Percentiles rank a stretch among this genome's conserved stretches.
These are phyloP conservation scores for Pluteus cervinus DNA, from an alignment of 768 basidiomycete species.

Conservation along the genomic window DNA sequence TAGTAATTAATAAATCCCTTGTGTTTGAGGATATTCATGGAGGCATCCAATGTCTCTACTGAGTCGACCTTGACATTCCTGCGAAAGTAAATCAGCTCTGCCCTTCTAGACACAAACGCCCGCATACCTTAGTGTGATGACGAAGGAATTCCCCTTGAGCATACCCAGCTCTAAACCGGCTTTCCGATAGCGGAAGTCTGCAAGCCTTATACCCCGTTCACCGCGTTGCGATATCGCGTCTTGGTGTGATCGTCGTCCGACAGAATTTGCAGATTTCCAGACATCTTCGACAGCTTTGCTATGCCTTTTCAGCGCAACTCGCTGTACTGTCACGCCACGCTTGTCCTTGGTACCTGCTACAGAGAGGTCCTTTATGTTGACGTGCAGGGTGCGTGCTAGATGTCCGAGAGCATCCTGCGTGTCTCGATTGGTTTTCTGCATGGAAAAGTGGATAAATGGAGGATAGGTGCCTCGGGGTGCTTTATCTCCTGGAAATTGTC, in stretches of 20 bases:
- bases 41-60: slow-evolving; percentile 62
- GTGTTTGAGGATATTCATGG: slow-evolving; percentile 70
- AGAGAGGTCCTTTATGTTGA: slow-evolving; percentile 72
- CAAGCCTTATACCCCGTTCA: slow-evolving; percentile 83
- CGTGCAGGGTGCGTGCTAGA: slow-evolving; percentile 72
- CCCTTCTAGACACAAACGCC: neutral
- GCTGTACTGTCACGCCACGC: slow-evolving; percentile 92
- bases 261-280: slow-evolving; percentile 76
- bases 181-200: slow-evolving; percentile 83
- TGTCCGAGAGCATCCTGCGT: slow-evolving; percentile 90
- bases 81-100: slow-evolving; percentile 4
- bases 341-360: slow-evolving; percentile 99
- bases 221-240: slow-evolving; percentile 68
- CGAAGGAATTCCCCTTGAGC: slow-evolving; percentile 93
- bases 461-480: slow-evolving; percentile 61
- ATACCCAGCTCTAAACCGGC: slow-evolving; percentile 85
- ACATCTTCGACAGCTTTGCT: slow-evolving; percentile 75
- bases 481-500: slow-evolving; percentile 31
- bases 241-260: slow-evolving; percentile 48
- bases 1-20: slow-evolving; percentile 98
- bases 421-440: slow-evolving; percentile 97
- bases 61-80: slow-evolving; percentile 86
- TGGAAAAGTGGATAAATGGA: slow-evolving; percentile 91
- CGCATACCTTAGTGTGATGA: slow-evolving; percentile 85
- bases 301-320: slow-evolving; percentile 76